A percentile compares a stretch with the other conserved stretches of the same genome.
These are phyloP conservation scores for Debaryomyces robertsiae DNA, from an alignment of 1,139 yeast genomes.

Conservation along the genomic window DNA sequence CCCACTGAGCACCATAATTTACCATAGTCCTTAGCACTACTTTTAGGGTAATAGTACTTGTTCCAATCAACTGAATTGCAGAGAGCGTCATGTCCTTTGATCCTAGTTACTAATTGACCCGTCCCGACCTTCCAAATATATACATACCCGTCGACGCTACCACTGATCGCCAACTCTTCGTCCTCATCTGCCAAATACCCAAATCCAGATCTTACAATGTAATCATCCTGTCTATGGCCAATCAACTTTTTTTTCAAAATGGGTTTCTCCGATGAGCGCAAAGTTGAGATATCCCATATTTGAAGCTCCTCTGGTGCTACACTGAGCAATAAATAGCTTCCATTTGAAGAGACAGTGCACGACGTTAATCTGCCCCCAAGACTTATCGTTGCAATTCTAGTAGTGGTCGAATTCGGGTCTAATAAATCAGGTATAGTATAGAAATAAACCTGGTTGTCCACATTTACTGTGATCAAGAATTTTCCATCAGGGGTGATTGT, in stretches of 20 bases:
- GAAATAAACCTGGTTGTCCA: constrained; percentile 58
- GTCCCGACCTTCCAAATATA: constrained; percentile 80
- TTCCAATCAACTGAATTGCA: constrained; percentile 84
- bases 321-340: constrained; percentile 59
- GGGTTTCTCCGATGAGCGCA: constrained; percentile 27
- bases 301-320: constrained; percentile 80
- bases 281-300: constrained; percentile 62
- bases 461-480: constrained; percentile 62
- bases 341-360: constrained; percentile 42
- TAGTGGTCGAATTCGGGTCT: constrained; percentile 38
- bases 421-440: constrained; percentile 44
- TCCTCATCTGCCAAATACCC: constrained; percentile 54
- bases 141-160: constrained; percentile 79
- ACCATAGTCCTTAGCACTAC: constrained; percentile 38
- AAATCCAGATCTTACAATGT: constrained; percentile 75
- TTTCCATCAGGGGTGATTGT: constrained; percentile 65
- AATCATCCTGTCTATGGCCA: constrained; percentile 73
- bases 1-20: constrained; percentile 79
- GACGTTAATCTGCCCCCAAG: constrained; percentile 44
- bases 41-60: constrained; percentile 25
- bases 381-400: constrained; percentile 35
- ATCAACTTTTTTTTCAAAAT: constrained; percentile 60
- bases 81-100: constrained; percentile 64
- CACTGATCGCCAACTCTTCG: constrained; percentile 74
- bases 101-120: constrained; percentile 65